Percentiles rank a stretch among this genome's conserved stretches.
These are phyloP conservation scores for Coemansia sp. DNA, from an alignment of 192 early-diverging fungal species.

Conservation along the genomic window DNA sequence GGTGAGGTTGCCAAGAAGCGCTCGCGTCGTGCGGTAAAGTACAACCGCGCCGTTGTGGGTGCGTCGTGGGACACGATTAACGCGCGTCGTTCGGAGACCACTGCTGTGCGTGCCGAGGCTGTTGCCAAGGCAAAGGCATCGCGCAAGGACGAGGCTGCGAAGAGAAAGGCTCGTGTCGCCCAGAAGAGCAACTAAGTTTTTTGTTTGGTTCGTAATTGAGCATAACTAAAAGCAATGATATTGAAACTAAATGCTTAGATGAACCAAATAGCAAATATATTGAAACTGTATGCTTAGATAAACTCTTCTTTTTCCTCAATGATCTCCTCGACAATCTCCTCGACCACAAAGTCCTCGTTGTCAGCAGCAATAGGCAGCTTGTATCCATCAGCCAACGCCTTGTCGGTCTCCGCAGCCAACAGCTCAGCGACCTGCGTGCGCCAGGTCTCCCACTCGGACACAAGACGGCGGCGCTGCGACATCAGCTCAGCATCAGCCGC, in stretches of 20 bases:
- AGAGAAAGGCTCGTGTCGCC: constrained; percentile 86
- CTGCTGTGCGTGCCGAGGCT: constrained; percentile 87
- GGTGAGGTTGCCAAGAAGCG: constrained; percentile 97
- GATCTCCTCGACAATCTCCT: constrained; percentile 81
- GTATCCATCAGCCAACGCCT: constrained; percentile 60
- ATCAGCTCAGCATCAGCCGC: constrained; percentile 73
- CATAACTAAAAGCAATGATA: too few relatives aligned
- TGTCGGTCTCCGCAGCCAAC: constrained; percentile 59
- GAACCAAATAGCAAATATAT: too few relatives aligned
- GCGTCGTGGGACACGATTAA: constrained; percentile 94
- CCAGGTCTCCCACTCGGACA: constrained; percentile 86
- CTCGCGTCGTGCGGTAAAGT: constrained; percentile 90
- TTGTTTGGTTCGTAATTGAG: neutral
- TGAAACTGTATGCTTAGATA: neutral
- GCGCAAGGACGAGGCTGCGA: constrained; percentile 84
- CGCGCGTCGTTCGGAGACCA: constrained; percentile 96
- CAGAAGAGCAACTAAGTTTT: constrained; percentile 26
- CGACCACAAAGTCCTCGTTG: constrained; percentile 84
- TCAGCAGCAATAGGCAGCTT: constrained; percentile 78
- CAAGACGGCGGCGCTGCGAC: constrained; percentile 69
- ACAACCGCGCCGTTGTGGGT: constrained; percentile 94
- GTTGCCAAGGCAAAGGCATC: constrained; percentile 86
- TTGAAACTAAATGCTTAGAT: too few relatives aligned
- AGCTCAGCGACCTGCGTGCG: constrained; percentile 59
- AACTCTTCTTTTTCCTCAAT: constrained; percentile 55